phyloP scores from a whole-genome alignment of 2,329 filamentous ascomycete genomes.

The Cladosporium sp. region DNA sequence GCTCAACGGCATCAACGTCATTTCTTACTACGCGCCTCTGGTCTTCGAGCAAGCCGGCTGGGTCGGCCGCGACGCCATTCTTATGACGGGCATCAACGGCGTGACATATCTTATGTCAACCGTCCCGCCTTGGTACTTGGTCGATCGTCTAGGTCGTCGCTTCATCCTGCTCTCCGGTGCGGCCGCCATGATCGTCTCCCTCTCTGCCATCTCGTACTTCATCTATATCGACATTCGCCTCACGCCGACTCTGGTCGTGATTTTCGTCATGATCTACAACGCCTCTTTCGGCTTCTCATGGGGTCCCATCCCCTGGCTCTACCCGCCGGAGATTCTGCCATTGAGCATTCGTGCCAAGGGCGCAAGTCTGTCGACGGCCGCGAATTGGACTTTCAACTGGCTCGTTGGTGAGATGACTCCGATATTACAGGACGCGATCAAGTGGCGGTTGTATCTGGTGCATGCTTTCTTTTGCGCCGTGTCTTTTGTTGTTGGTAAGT shows the following conservation, averaged over 20 bases:
- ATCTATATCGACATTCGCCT: constrained; percentile 75
- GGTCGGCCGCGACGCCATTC: constrained; percentile 80
- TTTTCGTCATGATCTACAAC: constrained; percentile 98
- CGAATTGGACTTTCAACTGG: constrained; percentile 99
- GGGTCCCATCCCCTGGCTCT: constrained; percentile 97
- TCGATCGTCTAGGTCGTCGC: constrained; percentile 85
- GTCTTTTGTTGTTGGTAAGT: constrained; percentile 93
- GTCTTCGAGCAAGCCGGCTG: constrained; percentile 98
- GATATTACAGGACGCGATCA: constrained; percentile 83
- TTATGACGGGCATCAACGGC: constrained; percentile 96
- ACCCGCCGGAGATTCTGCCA: constrained; percentile 96
- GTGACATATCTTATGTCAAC: constrained; percentile 88
- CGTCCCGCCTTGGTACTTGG: constrained; percentile 93
- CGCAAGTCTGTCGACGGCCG: constrained; percentile 88
- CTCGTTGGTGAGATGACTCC: constrained; percentile 93
- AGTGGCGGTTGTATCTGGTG: constrained; percentile 89
- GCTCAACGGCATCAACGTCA: constrained; percentile 98
- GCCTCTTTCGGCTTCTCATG: constrained; percentile 95
- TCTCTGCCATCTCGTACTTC: constrained; percentile 91
- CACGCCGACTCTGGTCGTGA: constrained; percentile 79
- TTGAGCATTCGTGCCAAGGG: constrained; percentile 96
- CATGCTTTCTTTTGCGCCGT: constrained; percentile 95
- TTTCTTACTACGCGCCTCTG: constrained; percentile 95
- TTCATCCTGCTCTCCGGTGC: constrained; percentile 87
- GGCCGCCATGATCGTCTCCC: constrained; percentile 78